Base-by-base conservation (phyloP, 495 filamentous ascomycete species). In the Jackrogersella multiformis region DNA sequence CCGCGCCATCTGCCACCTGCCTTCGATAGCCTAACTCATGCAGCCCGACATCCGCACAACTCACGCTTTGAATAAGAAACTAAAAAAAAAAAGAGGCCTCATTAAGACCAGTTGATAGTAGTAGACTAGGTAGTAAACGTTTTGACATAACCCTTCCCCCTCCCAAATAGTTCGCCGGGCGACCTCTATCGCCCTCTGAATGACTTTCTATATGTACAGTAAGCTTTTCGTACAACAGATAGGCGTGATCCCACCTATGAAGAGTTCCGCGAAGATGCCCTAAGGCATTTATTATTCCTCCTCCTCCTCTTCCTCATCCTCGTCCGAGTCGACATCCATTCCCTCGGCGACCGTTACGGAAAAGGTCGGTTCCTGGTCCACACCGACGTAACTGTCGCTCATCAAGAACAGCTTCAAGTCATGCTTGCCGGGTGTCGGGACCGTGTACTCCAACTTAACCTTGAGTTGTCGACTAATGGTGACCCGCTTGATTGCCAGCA, bases 341-440 rank as follows among this genome's bases (percentile, higher is more conserved):
- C 93, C 93, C 77, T 98, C 94, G 12, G 89, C 92, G 16, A 89
- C 95, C 53, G 82, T 89, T 28, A 98, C 89, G 45, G 84, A 88
- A 74, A 99, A 97, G 1, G 86, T 86, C 32, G 94, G 95, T 56
- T 95, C 95, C 75, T 98, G 95, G 81, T 99, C 95, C 41, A 99
- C 93, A 5, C 96, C 96, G 15, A 97, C 86, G 77, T 97, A 99
- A 77, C 92, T 96, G 78, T 99, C 95, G 76, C 95, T 92, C 92
- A 99, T 96, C 76, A 98, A 81, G 78, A 91, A 97, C 56, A 97
- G 82, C 72, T 92, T 97, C 73, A 99, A 78, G 56, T 96, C 88
- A 78, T 97, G 91, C 68, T 92, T 84, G 28, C 95, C 95, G 53
- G 90, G 85, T 34, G 88, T 89, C 23, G 92, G 93, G 59, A 97